Evolutionary conservation across 2,329 filamentous ascomycete genomes (phyloP).

Genomic region (Talaromyces funiculosus): DNA sequence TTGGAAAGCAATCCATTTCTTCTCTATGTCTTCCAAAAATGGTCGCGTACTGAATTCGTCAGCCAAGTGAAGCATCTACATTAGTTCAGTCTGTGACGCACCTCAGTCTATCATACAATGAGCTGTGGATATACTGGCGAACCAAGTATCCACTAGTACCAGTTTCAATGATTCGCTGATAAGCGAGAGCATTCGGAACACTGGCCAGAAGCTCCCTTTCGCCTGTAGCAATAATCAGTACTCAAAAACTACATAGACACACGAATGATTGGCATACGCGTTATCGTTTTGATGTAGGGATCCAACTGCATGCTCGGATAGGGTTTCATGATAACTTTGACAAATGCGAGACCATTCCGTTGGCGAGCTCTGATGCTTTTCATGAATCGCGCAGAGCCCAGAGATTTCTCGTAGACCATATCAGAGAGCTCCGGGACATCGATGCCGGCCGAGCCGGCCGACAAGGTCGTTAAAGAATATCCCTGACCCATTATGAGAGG

Average conservation of each 20-base stretch:
- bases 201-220: slow-evolving; percentile 74
- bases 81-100: slow-evolving; percentile 20
- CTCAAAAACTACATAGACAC: background rate
- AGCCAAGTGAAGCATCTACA: slow-evolving; percentile 16
- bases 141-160: slow-evolving; percentile 87
- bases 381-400: slow-evolving; percentile 91
- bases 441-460: slow-evolving; percentile 85
- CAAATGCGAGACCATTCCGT: slow-evolving; percentile 83
- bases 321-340: slow-evolving; percentile 92
- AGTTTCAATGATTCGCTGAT: slow-evolving; percentile 87
- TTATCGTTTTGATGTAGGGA: slow-evolving; percentile 69
- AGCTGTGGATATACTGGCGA: slow-evolving; percentile 92
- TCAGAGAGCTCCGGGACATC: slow-evolving; percentile 89
- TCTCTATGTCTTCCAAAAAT: slow-evolving; percentile 95
- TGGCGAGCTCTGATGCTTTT: slow-evolving; percentile 90
- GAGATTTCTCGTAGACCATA: slow-evolving; percentile 82
- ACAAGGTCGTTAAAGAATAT: slow-evolving; percentile 87
- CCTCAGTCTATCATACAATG: slow-evolving; percentile 87
- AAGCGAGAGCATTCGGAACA: slow-evolving; percentile 84
- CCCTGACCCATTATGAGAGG: slow-evolving; percentile 75
- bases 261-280: slow-evolving; percentile 50
- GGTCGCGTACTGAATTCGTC: slow-evolving; percentile 69
- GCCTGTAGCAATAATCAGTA: slow-evolving; percentile 44
- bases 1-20: slow-evolving; percentile 97
- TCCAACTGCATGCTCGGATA: slow-evolving; percentile 75